Percentiles rank a stretch among this genome's conserved stretches.
Evolutionary conservation across 2,329 filamentous ascomycete genomes (phyloP).

Genomic region (Chaetomium sp.): DNA sequence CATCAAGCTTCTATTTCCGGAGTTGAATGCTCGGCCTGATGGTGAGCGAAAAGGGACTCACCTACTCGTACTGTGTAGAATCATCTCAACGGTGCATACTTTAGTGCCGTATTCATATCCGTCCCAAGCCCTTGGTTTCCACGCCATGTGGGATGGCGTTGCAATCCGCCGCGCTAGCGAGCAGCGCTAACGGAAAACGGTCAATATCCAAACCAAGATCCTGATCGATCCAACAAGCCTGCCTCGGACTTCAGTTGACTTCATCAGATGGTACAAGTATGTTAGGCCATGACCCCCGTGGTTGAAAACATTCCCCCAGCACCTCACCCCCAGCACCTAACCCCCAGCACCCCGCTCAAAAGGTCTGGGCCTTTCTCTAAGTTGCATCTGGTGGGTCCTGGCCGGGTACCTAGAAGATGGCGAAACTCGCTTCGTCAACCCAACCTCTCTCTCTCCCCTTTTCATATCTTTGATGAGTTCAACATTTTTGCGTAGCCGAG

Average conservation of each 20-base stretch:
- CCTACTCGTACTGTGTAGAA: too few relatives aligned
- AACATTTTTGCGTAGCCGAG: neutral
- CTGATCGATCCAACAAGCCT: neutral
- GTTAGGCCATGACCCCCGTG: neutral
- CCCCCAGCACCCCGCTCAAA: neutral
- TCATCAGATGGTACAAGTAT: neutral
- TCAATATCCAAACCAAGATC: neutral
- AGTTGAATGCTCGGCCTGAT: neutral
- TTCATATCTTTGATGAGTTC: neutral
- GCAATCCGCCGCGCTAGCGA: neutral
- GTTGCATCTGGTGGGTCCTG: neutral
- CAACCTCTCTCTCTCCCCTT: neutral
- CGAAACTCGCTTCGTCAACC: neutral
- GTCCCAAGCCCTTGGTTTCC: slow-evolving; percentile 23
- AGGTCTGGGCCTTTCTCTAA: neutral
- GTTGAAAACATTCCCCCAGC: neutral
- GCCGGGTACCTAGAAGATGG: neutral
- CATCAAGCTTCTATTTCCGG: slow-evolving; percentile 16
- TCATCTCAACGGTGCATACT: too few relatives aligned
- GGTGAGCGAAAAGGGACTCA: slow-evolving; percentile 11
- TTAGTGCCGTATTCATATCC: neutral
- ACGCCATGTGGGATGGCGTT: slow-evolving; percentile 24
- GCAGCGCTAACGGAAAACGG: slow-evolving; percentile 2
- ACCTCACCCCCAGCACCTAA: too few relatives aligned
- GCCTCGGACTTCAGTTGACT: neutral